Percentiles rank a stretch among this genome's conserved stretches.
phyloP scores from a whole-genome alignment of 208 protist species.

The Acanthamoeba royreba region DNA sequence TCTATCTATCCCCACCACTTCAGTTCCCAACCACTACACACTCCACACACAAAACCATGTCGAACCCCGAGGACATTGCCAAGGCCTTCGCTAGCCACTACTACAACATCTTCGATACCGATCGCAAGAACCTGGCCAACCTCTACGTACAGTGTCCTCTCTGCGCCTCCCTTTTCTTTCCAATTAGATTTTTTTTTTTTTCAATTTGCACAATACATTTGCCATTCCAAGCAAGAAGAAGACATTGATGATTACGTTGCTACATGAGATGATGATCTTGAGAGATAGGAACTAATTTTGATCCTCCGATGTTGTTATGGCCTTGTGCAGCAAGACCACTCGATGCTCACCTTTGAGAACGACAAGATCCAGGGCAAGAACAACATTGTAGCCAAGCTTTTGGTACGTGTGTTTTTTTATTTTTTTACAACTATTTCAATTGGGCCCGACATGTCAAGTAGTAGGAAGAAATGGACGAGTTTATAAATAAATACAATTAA shows the following conservation, averaged over 20 bases:
- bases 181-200: too few relatives aligned
- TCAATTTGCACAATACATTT: too few relatives aligned
- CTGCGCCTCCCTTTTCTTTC: too few relatives aligned
- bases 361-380: conserved; percentile 39
- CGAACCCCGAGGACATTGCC: conserved; percentile 11
- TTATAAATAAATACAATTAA: too few relatives aligned
- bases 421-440: too few relatives aligned
- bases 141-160: conserved; percentile 21
- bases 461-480: too few relatives aligned
- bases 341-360: conserved; percentile 29
- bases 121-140: not conserved
- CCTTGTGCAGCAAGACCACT: conserved; percentile 47
- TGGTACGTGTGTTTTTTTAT: not conserved
- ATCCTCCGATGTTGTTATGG: too few relatives aligned
- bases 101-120: conserved; percentile 10
- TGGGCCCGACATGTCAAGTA: too few relatives aligned
- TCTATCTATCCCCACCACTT: too few relatives aligned
- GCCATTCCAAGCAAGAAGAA: too few relatives aligned
- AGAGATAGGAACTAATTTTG: too few relatives aligned
- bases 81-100: conserved; percentile 38
- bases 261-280: not conserved
- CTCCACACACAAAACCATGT: not conserved
- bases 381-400: not conserved
- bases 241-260: not conserved
- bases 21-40: too few relatives aligned